These are phyloP conservation scores for Gamsiella multidivaricata DNA, from an alignment of 192 early-diverging fungal genomes.

Conservation along the genomic window DNA sequence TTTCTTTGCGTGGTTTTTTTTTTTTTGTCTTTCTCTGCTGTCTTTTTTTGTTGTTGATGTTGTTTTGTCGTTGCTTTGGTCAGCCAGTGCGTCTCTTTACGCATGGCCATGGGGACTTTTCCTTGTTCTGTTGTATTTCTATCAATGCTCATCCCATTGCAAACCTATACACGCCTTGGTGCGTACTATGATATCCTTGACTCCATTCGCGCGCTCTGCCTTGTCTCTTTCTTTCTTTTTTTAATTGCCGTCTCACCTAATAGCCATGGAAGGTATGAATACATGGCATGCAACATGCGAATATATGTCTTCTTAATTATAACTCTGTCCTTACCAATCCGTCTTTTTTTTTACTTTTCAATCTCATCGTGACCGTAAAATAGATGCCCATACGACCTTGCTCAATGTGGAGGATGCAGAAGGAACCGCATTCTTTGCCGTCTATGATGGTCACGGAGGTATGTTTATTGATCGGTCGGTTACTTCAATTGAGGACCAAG, in stretches of 20 bases:
- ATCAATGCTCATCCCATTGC: not conserved
- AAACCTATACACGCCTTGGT: not conserved
- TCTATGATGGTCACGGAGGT: slow-evolving; percentile 97
- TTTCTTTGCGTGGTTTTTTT: slow-evolving; percentile 11
- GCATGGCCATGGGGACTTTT: slow-evolving; percentile 29
- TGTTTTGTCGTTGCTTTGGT: not conserved
- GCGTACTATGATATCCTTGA: slow-evolving; percentile 26
- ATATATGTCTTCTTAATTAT: not conserved
- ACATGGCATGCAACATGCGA: not conserved
- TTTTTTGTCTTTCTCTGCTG: not conserved
- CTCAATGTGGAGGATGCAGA: slow-evolving; percentile 74
- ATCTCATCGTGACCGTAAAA: not conserved
- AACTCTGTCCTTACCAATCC: too few relatives aligned
- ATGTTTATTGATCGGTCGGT: slow-evolving; percentile 23
- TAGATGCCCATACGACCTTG: slow-evolving; percentile 94
- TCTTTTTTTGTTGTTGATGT: not conserved
- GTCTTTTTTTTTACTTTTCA: not conserved
- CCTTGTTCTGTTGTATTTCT: not conserved
- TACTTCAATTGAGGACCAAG: not conserved
- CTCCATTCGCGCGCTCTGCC: slow-evolving; percentile 8
- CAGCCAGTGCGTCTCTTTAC: not conserved
- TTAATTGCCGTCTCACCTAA: not conserved
- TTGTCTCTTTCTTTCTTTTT: not conserved
- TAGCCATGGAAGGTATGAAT: slow-evolving; percentile 40
- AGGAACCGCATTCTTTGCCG: slow-evolving; percentile 89